Base-by-base conservation (phyloP, 2,329 filamentous ascomycete species). In the Gaeumannomyces tritici region DNA sequence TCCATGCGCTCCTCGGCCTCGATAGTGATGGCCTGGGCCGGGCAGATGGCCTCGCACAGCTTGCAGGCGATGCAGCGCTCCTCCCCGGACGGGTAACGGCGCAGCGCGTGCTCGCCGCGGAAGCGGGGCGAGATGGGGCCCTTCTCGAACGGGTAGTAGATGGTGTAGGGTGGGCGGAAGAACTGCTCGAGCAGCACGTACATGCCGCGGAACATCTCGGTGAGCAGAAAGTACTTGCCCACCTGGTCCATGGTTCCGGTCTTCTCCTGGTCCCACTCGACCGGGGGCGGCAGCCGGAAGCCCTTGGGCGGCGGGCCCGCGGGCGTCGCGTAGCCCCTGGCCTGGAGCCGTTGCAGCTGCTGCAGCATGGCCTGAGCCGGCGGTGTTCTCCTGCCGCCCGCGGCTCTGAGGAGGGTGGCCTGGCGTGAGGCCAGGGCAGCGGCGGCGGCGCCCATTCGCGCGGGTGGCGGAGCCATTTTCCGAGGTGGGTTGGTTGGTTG, bases 51-150 rank as follows among this genome's bases (percentile, higher is more conserved):
- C 80, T 99, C 95, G 80, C 95, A 99, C 64, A 99, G 88, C 83
- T 99, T 99, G 90, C 95, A 99, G 70, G 95, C 95, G 78, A 99
- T 99, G 83, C 95, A 99, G 70, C 95, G 90, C 82, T 99, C 95
- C 80, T 99, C 95, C 69, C 95, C 95, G 3, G 93, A 96, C 33
- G 95, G 95, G 77, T 99, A 99, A 73, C 95, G 87, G 76, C 95
- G 88, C 67, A 99, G 84, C 68, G 95, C 95, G 80, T 99, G 95
- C 78, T 99, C 95, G 75, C 95, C 95, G 77, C 95, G 90, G 87
- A 99, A 99, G 70, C 95, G 89, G 65, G 95, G 95, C 47, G 93
- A 97, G 75, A 99, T 97, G 65, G 95, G 95, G 59, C 95, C 95
- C 83, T 99, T 99, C 76, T 99, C 95, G 77, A 97, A 99, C 56